A percentile compares a stretch with the other conserved stretches of the same genome.
phyloP scores from a whole-genome alignment of 1,284 basidiomycete species.

The Inonotus hispidus region DNA sequence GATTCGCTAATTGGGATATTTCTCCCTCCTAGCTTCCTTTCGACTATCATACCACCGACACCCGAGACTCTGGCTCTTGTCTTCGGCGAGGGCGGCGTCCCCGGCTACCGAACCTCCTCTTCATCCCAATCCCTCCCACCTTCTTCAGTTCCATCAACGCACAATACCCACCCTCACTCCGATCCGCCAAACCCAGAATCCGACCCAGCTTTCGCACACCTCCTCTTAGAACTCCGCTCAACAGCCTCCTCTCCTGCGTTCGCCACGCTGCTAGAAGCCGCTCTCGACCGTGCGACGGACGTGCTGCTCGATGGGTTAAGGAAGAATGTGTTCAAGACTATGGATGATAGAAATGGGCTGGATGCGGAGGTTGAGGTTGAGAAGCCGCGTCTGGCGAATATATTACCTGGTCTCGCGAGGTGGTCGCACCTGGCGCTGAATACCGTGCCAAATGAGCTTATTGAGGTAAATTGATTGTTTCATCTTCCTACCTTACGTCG shows the following conservation, averaged over 20 bases:
- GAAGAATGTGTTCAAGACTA: conserved; percentile 45
- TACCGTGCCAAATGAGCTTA: conserved; percentile 74
- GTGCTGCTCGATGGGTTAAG: conserved; percentile 49
- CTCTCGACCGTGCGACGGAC: conserved; percentile 63
- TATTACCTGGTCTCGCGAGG: conserved; percentile 72
- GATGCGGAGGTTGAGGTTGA: conserved; percentile 35
- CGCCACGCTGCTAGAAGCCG: conserved; percentile 55
- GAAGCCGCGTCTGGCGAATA: conserved; percentile 61
- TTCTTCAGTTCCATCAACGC: conserved; percentile 21
- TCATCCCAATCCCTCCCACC: conserved; percentile 22
- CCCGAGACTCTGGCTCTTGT: conserved; percentile 63
- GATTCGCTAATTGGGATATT: background rate
- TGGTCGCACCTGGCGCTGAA: conserved; percentile 72
- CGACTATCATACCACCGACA: conserved; percentile 67
- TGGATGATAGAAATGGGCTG: conserved; percentile 21
- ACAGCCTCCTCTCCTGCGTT: conserved; percentile 70
- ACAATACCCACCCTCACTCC: conserved; percentile 23
- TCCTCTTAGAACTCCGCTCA: conserved; percentile 66
- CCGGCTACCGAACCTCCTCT: conserved; percentile 29
- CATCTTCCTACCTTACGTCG: too few species aligned
- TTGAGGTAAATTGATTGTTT: conserved; percentile 56
- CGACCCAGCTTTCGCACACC: conserved; percentile 51
- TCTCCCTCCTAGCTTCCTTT: conserved; percentile 51
- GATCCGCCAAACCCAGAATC: conserved; percentile 23
- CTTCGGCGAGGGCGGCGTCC: conserved; percentile 56